These are phyloP conservation scores for Alternaria arborescens DNA, from an alignment of 2,329 filamentous ascomycete genomes.

Conservation along the genomic window DNA sequence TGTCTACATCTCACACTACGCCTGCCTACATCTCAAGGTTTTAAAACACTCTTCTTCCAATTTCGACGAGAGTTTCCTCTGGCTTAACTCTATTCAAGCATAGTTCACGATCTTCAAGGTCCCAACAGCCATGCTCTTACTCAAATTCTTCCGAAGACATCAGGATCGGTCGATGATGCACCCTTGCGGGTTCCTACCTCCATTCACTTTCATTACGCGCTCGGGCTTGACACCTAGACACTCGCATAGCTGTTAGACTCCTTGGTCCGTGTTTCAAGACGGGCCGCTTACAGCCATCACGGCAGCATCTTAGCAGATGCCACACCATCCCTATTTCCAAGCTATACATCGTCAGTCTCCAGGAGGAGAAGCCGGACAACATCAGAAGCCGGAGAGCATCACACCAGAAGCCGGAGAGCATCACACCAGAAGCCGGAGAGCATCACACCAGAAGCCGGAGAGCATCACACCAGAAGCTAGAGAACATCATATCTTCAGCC, in stretches of 20 bases:
- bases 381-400: too few species aligned
- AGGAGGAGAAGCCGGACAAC: constrained; percentile 80
- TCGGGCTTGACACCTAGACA: constrained; percentile 54
- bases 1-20: too few species aligned
- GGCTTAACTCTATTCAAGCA: constrained; percentile 57
- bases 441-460: too few species aligned
- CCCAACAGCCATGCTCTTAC: constrained; percentile 26
- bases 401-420: too few species aligned
- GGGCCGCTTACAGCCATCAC: constrained; percentile 53
- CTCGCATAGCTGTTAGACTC: constrained; percentile 39
- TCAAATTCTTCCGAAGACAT: constrained; percentile 25
- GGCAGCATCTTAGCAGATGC: constrained; percentile 49
- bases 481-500: too few species aligned
- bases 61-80: constrained; percentile 56
- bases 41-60: too few species aligned
- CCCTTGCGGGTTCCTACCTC: constrained; percentile 51
- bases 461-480: too few species aligned
- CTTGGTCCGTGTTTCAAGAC: constrained; percentile 52
- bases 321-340: too few species aligned
- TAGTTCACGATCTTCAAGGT: constrained; percentile 36
- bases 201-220: constrained; percentile 55
- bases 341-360: constrained; percentile 74
- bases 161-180: constrained; percentile 22
- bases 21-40: too few species aligned
- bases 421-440: constrained; percentile 80